These are phyloP conservation scores for Monosporascus sp. DNA, from an alignment of 2,329 filamentous ascomycete genomes.

Conservation along the genomic window DNA sequence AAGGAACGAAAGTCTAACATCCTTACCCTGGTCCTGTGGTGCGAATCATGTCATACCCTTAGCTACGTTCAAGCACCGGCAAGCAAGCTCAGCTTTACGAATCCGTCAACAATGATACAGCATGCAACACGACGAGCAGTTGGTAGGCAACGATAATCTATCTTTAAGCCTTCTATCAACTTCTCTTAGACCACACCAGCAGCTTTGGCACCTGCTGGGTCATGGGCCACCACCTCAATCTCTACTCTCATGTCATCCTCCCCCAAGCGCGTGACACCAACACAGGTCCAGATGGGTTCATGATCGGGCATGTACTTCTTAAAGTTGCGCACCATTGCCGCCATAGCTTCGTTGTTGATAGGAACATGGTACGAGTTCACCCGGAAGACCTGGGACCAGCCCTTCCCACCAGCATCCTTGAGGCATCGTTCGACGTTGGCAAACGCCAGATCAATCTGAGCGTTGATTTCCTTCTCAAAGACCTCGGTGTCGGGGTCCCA, in stretches of 20 bases:
- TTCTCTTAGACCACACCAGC: too few species aligned
- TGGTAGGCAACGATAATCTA: too few species aligned
- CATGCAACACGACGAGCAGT: too few species aligned
- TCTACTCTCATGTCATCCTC: constrained; percentile 49
- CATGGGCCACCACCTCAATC: constrained; percentile 49
- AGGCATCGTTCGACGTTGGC: constrained; percentile 48
- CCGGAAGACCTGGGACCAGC: constrained; percentile 49
- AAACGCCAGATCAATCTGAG: constrained; percentile 48
- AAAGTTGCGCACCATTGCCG: constrained; percentile 40
- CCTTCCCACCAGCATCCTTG: constrained; percentile 47
- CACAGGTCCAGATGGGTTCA: constrained; percentile 46
- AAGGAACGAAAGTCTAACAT: too few species aligned
- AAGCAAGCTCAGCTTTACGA: too few species aligned
- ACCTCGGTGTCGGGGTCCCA: constrained; percentile 24
- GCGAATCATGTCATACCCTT: too few species aligned
- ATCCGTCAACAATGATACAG: too few species aligned
- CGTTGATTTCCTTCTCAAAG: constrained; percentile 32
- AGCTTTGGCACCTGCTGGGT: too few species aligned
- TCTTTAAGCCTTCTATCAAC: too few species aligned
- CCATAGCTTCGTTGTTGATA: constrained; percentile 33
- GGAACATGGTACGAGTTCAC: constrained; percentile 41
- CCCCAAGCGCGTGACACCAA: constrained; percentile 44
- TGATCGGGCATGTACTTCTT: constrained; percentile 47
- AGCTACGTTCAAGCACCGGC: too few species aligned
- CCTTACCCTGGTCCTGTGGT: too few species aligned